Evolutionary conservation across 2,329 filamentous ascomycete species (phyloP).

Genomic region (Aspergillus alliaceus): DNA sequence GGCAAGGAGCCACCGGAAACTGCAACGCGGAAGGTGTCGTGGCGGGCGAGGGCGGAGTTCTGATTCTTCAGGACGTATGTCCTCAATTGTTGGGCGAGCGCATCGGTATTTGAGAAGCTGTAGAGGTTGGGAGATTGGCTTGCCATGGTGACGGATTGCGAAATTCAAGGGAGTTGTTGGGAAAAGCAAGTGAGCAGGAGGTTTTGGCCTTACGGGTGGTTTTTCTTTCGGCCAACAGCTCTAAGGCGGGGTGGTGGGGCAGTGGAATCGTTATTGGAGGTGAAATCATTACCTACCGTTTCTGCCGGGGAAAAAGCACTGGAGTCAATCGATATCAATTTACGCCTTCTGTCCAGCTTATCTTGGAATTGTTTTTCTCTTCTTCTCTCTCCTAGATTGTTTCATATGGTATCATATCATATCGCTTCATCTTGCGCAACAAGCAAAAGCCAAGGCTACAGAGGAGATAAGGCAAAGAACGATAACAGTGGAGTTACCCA

Average conservation of each 20-base stretch:
- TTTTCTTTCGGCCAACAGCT: slow-evolving; percentile 3
- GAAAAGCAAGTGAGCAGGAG: background rate
- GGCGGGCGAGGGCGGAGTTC: slow-evolving; percentile 74
- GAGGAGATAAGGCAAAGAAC: background rate
- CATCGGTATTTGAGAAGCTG: slow-evolving; percentile 69
- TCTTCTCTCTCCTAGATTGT: background rate
- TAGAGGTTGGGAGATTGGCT: slow-evolving; percentile 63
- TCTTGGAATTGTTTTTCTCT: too few relatives aligned
- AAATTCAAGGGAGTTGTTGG: background rate
- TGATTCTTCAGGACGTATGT: slow-evolving; percentile 81
- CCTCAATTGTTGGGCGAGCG: slow-evolving; percentile 75
- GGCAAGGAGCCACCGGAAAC: slow-evolving; percentile 94
- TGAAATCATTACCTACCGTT: background rate
- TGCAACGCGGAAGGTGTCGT: slow-evolving; percentile 83
- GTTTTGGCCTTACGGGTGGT: background rate
- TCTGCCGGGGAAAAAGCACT: background rate
- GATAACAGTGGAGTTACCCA: background rate
- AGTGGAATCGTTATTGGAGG: background rate
- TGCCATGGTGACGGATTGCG: slow-evolving; percentile 33
- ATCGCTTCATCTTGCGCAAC: background rate
- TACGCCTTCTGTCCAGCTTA: too few relatives aligned
- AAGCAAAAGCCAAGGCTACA: background rate
- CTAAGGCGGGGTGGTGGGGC: slow-evolving; percentile 7
- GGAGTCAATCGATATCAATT: too few relatives aligned
- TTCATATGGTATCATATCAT: background rate